These are phyloP conservation scores for Mangifera indica DNA, from an alignment of 345 rosid genomes.

Conservation along the genomic window DNA sequence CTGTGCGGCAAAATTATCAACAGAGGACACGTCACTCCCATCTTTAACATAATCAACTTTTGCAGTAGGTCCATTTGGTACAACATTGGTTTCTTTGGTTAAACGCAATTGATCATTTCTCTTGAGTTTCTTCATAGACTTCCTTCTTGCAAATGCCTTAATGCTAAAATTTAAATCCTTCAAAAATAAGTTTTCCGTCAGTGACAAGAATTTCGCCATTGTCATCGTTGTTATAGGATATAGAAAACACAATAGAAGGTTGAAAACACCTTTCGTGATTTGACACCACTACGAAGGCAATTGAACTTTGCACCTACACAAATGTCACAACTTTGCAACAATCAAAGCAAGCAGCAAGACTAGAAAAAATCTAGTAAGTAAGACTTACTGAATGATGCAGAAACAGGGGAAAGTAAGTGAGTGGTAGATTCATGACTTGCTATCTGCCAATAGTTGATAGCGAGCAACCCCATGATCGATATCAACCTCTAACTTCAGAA, in stretches of 20 bases:
- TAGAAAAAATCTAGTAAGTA: not conserved
- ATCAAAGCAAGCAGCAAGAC: not conserved
- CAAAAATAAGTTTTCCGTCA: slow-evolving; percentile 6
- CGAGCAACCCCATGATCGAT: slow-evolving; percentile 28
- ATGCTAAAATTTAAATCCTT: slow-evolving; percentile 33
- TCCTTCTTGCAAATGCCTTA: slow-evolving; percentile 40
- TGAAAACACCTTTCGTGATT: slow-evolving; percentile 26
- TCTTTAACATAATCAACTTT: slow-evolving; percentile 29
- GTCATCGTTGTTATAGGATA: not conserved
- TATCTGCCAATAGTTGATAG: slow-evolving; percentile 7
- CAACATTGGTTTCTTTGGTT: slow-evolving; percentile 24
- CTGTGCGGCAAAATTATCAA: slow-evolving; percentile 20
- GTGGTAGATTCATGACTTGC: not conserved
- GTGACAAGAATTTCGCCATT: not conserved
- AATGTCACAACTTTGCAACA: slow-evolving; percentile 1
- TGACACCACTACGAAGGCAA: slow-evolving; percentile 16
- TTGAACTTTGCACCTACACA: slow-evolving; percentile 23
- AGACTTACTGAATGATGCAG: slow-evolving; percentile 29
- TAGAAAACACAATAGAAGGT: not conserved
- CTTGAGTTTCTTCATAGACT: slow-evolving; percentile 47
- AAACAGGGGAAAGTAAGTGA: slow-evolving; percentile 21
- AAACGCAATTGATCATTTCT: slow-evolving; percentile 19
- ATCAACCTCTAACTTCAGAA: slow-evolving; percentile 12
- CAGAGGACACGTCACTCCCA: slow-evolving; percentile 11
- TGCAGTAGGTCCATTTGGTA: slow-evolving; percentile 26